Conservation (phyloP, 1,284 basidiomycete species). For the Hymenochaete sp. region DNA sequence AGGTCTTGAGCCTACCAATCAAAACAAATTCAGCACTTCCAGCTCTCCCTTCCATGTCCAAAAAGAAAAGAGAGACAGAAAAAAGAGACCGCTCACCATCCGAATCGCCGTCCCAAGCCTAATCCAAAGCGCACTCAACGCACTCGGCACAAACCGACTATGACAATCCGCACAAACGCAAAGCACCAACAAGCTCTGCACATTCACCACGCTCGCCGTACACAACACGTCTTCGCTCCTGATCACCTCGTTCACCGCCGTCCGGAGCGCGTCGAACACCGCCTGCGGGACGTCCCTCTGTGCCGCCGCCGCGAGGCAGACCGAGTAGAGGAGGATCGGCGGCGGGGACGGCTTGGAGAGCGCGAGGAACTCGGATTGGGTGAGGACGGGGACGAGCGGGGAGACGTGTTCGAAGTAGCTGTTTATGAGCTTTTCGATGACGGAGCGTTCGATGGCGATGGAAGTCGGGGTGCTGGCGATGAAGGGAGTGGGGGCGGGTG, state of each 20-base stretch:
- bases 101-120: conserved; percentile 72
- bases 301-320: conserved; percentile 86
- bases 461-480: too few relatives aligned
- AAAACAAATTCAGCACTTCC: conserved; percentile 17
- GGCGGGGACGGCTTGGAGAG: conserved; percentile 53
- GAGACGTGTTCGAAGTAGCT: conserved; percentile 83
- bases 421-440: conserved; percentile 80
- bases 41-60: conserved; percentile 16
- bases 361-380: conserved; percentile 78
- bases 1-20: conserved; percentile 78
- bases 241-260: conserved; percentile 78
- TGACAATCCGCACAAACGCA: conserved; percentile 75
- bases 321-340: conserved; percentile 81
- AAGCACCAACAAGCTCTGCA: conserved; percentile 82
- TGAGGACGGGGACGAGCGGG: conserved; percentile 82
- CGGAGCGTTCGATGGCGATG: conserved; percentile 72
- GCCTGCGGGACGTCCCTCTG: conserved; percentile 75
- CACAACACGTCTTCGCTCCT: conserved; percentile 86
- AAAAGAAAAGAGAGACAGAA: neutral
- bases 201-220: conserved; percentile 78
- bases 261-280: conserved; percentile 79
- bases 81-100: conserved; percentile 52
- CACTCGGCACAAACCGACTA: conserved; percentile 69
- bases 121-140: conserved; percentile 70
- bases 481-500: too few relatives aligned